Conservation (phyloP, 345 rosid species). For the Trapa incisa region DNA sequence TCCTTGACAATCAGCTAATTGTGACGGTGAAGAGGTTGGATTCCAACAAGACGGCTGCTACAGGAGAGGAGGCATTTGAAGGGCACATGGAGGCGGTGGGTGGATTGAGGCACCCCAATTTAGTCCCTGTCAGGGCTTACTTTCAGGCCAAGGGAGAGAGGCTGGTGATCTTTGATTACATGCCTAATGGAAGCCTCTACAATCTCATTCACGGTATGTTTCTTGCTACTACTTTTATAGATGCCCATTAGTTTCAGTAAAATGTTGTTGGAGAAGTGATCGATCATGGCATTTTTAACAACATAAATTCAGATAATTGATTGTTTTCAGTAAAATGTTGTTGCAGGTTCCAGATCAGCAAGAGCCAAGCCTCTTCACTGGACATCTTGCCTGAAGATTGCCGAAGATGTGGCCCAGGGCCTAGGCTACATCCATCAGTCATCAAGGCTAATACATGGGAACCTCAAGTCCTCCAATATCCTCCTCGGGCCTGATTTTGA, state of each 20-base stretch:
- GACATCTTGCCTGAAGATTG: conserved; percentile 94
- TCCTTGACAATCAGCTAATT: conserved; percentile 56
- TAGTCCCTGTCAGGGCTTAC: conserved; percentile 63
- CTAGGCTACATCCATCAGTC: conserved; percentile 83
- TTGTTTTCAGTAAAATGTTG: not conserved
- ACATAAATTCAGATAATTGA: not conserved
- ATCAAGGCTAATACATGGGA: conserved; percentile 70
- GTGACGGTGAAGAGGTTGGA: conserved; percentile 84
- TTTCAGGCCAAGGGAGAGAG: conserved; percentile 84
- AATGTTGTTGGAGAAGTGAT: too few species aligned
- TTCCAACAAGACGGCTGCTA: conserved; percentile 50
- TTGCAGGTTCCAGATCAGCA: conserved; percentile 67
- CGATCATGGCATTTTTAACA: not conserved
- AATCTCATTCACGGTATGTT: conserved; percentile 78
- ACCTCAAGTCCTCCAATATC: conserved; percentile 74
- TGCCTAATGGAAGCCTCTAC: conserved; percentile 81
- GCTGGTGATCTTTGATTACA: conserved; percentile 71
- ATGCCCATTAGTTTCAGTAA: not conserved
- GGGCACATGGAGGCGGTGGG: conserved; percentile 71
- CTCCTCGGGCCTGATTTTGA: conserved; percentile 88
- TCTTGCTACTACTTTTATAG: not conserved
- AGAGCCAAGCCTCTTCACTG: conserved; percentile 89
- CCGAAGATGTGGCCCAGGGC: conserved; percentile 87
- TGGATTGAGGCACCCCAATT: conserved; percentile 50
- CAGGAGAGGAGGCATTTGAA: conserved; percentile 55